phyloP scores from a whole-genome alignment of 768 basidiomycete species.

The Suillus bovinus region DNA sequence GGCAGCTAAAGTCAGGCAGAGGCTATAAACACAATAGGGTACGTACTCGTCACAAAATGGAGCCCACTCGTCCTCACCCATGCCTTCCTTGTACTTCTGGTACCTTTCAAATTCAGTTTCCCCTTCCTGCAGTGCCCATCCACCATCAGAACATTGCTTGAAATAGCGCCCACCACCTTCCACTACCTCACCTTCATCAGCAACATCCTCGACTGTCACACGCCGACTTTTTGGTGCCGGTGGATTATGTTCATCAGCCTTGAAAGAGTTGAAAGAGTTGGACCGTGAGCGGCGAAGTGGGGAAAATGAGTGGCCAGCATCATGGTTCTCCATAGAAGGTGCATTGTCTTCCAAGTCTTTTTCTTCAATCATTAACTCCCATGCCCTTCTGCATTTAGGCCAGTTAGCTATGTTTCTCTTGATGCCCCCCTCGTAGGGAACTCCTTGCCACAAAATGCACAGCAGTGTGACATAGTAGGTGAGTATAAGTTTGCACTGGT shows the following conservation, averaged over 20 bases:
- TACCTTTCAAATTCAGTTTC: background rate
- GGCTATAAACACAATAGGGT: no score
- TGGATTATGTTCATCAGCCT: background rate
- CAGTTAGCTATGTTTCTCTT: constrained; percentile 7
- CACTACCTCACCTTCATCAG: background rate
- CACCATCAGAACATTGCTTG: background rate
- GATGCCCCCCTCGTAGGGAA: constrained; percentile 2
- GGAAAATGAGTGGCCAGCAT: background rate
- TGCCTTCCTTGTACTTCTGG: no score
- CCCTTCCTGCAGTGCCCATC: background rate
- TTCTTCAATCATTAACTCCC: constrained; percentile 2
- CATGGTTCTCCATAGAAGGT: no score
- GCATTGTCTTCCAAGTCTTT: no score
- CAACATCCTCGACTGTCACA: background rate
- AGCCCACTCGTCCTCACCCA: no score
- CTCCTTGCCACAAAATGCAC: constrained; percentile 7
- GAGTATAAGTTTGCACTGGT: no score
- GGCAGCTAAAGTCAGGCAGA: background rate
- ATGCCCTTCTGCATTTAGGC: constrained; percentile 3
- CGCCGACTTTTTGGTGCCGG: background rate
- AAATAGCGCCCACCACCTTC: constrained; percentile 1
- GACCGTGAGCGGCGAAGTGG: background rate
- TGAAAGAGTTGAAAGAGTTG: no score
- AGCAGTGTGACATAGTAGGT: background rate
- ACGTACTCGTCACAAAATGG: constrained; percentile 8